Conservation (phyloP, 2,329 filamentous ascomycete genomes). For the Pseudogymnoascus destructans region DNA sequence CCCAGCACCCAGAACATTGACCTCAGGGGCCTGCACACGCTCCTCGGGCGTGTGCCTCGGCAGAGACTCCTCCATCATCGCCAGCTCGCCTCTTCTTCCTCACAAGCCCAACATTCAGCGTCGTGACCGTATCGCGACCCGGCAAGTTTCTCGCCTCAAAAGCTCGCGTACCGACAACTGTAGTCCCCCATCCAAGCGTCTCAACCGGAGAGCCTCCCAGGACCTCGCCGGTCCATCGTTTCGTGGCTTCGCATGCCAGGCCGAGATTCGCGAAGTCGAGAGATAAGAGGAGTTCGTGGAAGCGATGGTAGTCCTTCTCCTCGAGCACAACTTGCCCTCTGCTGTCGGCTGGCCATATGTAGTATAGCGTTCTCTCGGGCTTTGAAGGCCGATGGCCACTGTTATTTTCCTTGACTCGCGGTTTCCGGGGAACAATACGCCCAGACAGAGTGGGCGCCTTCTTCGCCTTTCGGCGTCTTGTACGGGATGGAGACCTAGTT, state of each 20-base stretch:
- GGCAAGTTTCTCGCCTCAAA: conserved; percentile 15
- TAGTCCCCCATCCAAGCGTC: conserved; percentile 37
- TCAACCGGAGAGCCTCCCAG: conserved; percentile 27
- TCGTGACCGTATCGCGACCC: conserved; percentile 14
- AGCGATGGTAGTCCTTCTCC: conserved; percentile 51
- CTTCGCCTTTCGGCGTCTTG: conserved; percentile 24
- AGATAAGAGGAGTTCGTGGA: conserved; percentile 55
- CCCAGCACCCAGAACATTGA: conserved; percentile 38
- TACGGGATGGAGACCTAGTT: background rate
- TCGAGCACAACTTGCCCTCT: conserved; percentile 51
- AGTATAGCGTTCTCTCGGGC: conserved; percentile 45
- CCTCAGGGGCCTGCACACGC: conserved; percentile 13
- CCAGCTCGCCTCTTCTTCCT: conserved; percentile 38
- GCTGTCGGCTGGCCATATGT: conserved; percentile 48
- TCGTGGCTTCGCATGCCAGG: conserved; percentile 50
- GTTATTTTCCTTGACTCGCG: conserved; percentile 48
- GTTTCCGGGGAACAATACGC: conserved; percentile 48
- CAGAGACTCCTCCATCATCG: conserved; percentile 13
- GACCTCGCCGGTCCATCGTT: conserved; percentile 58
- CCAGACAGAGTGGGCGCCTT: conserved; percentile 42
- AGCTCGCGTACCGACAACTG: conserved; percentile 34
- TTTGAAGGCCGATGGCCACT: conserved; percentile 37
- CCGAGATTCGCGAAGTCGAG: conserved; percentile 58
- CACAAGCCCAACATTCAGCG: conserved; percentile 30
- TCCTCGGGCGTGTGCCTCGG: background rate